These are phyloP conservation scores for Aspergillus asperescens DNA, from an alignment of 495 filamentous ascomycete species.

Conservation along the genomic window DNA sequence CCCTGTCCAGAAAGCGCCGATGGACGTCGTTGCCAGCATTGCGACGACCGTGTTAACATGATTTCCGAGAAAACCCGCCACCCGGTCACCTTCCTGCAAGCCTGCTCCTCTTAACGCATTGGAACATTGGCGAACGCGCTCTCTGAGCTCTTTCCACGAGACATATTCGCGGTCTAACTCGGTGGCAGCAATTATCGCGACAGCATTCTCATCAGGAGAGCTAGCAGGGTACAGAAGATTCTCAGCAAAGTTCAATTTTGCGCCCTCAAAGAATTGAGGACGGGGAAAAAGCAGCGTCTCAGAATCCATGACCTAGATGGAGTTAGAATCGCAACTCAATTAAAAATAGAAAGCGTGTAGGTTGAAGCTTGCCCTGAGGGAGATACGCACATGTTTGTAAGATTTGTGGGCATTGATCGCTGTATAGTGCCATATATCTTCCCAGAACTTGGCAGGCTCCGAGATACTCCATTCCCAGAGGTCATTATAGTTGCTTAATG, in stretches of 20 bases:
- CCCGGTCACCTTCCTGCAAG: conserved; percentile 60
- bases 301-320: conserved; percentile 59
- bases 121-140: conserved; percentile 68
- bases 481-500: conserved; percentile 58
- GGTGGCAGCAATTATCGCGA: conserved; percentile 69
- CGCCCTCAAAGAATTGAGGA: conserved; percentile 74
- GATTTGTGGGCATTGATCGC: conserved; percentile 62
- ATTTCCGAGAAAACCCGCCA: conserved; percentile 85
- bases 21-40: conserved; percentile 71
- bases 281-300: conserved; percentile 72
- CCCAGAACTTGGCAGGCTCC: conserved; percentile 75
- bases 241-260: conserved; percentile 83
- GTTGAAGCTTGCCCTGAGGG: neutral
- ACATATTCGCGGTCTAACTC: conserved; percentile 62
- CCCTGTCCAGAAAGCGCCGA: conserved; percentile 88
- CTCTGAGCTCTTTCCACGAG: conserved; percentile 76
- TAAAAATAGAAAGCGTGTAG: neutral
- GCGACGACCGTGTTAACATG: conserved; percentile 79
- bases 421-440: conserved; percentile 75
- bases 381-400: conserved; percentile 53
- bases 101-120: conserved; percentile 61
- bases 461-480: conserved; percentile 82
- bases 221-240: conserved; percentile 76
- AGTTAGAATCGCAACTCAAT: conserved; percentile 15
- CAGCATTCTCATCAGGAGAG: conserved; percentile 49